Evolutionary conservation across 163 green algal species (phyloP).

Genomic region (Smithsoniella earleae): DNA sequence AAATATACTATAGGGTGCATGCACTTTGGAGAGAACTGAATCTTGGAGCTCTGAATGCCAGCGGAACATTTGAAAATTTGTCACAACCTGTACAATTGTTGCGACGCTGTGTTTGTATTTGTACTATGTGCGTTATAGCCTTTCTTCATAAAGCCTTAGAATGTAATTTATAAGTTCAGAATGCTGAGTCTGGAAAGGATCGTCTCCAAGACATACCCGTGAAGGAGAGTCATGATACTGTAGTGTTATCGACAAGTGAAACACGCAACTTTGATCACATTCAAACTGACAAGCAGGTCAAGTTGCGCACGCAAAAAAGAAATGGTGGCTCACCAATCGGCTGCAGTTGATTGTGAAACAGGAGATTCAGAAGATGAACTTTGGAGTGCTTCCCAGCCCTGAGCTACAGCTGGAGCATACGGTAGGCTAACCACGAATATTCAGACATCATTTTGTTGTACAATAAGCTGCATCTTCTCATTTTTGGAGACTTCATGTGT

Average conservation of each 20-base stretch:
- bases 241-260: neutral
- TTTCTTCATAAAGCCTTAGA: neutral
- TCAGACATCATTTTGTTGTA: too few relatives aligned
- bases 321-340: conserved; percentile 3
- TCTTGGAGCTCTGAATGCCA: too few relatives aligned
- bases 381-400: conserved; percentile 16
- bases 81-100: too few relatives aligned
- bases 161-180: too few relatives aligned
- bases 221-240: neutral
- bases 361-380: conserved; percentile 22
- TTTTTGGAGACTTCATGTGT: neutral
- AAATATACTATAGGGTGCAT: too few relatives aligned
- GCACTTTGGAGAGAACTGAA: too few relatives aligned
- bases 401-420: conserved; percentile 13
- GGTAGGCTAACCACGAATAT: neutral
- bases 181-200: too few relatives aligned
- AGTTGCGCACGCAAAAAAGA: neutral
- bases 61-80: too few relatives aligned
- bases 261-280: neutral
- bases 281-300: neutral
- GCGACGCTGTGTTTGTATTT: too few relatives aligned
- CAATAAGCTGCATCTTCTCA: neutral
- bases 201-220: too few relatives aligned
- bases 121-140: too few relatives aligned
- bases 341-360: conserved; percentile 8